Evolutionary conservation across 2,329 filamentous ascomycete genomes (phyloP).

Genomic region (Monosporascus sp.): DNA sequence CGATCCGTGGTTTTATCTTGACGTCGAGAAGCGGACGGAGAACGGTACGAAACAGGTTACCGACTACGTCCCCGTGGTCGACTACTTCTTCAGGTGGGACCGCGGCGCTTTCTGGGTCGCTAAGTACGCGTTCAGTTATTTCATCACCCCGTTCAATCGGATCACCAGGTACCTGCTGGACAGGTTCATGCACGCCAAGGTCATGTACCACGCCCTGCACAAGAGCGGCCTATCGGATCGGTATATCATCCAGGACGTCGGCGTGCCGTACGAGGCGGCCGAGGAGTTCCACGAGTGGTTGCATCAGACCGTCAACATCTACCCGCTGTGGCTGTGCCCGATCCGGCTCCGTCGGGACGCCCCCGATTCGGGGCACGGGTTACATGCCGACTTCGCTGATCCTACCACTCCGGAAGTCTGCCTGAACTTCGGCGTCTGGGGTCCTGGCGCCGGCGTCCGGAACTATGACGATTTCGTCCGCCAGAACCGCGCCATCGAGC

Average conservation of each 20-base stretch:
- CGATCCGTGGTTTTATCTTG: constrained; percentile 73
- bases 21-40: constrained; percentile 43
- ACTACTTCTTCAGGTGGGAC: constrained; percentile 69
- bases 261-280: constrained; percentile 39
- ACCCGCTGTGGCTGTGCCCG: constrained; percentile 54
- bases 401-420: constrained; percentile 33
- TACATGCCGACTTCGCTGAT: constrained; percentile 42
- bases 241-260: constrained; percentile 62
- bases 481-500: constrained; percentile 56
- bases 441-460: constrained; percentile 37
- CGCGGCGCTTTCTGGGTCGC: constrained; percentile 66
- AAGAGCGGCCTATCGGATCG: constrained; percentile 53
- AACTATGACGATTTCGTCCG: constrained; percentile 41
- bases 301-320: constrained; percentile 39
- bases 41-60: constrained; percentile 26
- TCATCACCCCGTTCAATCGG: constrained; percentile 59
- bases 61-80: constrained; percentile 55
- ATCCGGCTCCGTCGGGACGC: constrained; percentile 38
- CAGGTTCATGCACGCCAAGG: constrained; percentile 56
- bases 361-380: constrained; percentile 37
- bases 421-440: constrained; percentile 62
- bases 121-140: constrained; percentile 58
- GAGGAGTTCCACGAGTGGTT: constrained; percentile 44
- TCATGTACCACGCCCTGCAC: constrained; percentile 62
- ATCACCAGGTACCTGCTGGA: constrained; percentile 58